A percentile compares a stretch with the other conserved stretches of the same genome.
These are phyloP conservation scores for Apiospora kogelbergensis DNA, from an alignment of 2,329 filamentous ascomycete species.

Conservation along the genomic window DNA sequence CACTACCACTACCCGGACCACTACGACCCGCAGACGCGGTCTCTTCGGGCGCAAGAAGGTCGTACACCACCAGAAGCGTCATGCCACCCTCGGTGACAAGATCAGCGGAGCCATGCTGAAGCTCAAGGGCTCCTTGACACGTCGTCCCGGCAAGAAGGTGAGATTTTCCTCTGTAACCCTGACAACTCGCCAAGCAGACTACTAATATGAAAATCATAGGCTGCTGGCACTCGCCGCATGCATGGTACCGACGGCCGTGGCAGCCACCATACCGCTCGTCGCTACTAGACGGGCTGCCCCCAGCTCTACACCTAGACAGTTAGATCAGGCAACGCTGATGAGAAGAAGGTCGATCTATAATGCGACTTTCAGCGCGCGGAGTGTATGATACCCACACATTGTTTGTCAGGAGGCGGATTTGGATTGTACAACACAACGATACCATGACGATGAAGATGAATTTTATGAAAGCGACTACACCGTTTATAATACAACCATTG, in stretches of 20 bases:
- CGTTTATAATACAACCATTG: not conserved
- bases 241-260: constrained; percentile 71
- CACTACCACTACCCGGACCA: not conserved
- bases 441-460: not conserved
- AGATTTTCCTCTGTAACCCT: constrained; percentile 16
- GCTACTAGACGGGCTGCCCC: not conserved
- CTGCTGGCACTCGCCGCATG: constrained; percentile 73
- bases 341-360: not conserved
- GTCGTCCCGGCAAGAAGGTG: constrained; percentile 71
- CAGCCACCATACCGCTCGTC: constrained; percentile 35
- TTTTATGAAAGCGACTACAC: not conserved
- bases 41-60: constrained; percentile 42
- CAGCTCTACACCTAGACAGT: no score
- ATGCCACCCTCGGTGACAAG: constrained; percentile 72
- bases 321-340: not conserved
- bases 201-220: constrained; percentile 42
- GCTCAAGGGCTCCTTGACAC: constrained; percentile 68
- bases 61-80: constrained; percentile 65
- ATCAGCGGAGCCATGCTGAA: constrained; percentile 74
- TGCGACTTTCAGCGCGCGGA: not conserved
- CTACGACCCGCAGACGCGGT: constrained; percentile 35
- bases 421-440: not conserved
- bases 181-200: no score
- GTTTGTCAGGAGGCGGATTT: not conserved
- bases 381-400: not conserved